These are phyloP conservation scores for Leccinum sublutescens DNA, from an alignment of 768 basidiomycete species.

Conservation along the genomic window DNA sequence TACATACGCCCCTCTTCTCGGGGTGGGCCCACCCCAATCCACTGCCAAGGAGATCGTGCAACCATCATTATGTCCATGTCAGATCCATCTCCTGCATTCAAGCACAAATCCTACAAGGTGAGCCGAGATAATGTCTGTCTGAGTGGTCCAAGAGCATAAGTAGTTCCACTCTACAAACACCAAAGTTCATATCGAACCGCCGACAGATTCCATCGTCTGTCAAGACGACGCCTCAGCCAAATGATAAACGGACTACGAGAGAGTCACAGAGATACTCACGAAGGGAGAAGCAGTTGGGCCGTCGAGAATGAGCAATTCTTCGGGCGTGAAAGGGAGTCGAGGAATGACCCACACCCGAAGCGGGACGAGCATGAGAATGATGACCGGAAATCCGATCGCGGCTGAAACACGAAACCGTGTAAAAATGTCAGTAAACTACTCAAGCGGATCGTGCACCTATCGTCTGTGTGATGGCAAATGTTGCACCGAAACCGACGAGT, in stretches of 20 bases:
- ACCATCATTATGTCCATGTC: background rate
- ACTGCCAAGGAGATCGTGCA: no score
- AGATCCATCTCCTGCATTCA: background rate
- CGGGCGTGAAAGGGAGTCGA: conserved; percentile 65
- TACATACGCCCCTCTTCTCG: no score
- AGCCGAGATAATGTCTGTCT: background rate
- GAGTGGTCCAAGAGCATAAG: background rate
- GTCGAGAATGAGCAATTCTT: conserved; percentile 84
- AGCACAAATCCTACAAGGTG: background rate
- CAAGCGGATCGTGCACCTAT: conserved; percentile 51
- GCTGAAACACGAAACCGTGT: conserved; percentile 49
- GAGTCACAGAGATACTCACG: conserved; percentile 44
- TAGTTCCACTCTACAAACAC: background rate
- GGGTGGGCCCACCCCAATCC: no score
- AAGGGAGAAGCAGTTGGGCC: conserved; percentile 87
- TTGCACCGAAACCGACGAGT: conserved; percentile 65
- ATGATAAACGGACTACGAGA: background rate
- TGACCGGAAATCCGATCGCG: conserved; percentile 87
- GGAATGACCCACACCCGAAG: conserved; percentile 72
- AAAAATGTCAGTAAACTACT: background rate
- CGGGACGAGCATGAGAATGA: conserved; percentile 83
- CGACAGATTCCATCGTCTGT: conserved; percentile 46
- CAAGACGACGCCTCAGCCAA: background rate
- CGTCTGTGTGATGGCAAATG: conserved; percentile 77
- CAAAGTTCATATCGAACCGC: conserved; percentile 27